Conservation (phyloP, 2,329 filamentous ascomycete species). For the Xylariaceae sp. region DNA sequence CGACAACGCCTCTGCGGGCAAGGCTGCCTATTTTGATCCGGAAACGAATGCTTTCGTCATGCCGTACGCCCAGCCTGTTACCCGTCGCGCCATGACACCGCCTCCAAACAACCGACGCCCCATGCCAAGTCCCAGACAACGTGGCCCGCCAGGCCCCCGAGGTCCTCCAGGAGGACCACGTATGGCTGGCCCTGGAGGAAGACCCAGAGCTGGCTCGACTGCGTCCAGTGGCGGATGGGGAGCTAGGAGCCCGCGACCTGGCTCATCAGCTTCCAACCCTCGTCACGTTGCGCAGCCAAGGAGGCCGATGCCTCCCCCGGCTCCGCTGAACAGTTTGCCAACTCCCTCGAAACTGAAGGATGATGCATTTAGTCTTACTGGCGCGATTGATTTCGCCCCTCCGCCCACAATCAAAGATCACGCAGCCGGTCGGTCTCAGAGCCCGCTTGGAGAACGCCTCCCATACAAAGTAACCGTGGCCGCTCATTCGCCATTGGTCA, state of each 20-base stretch:
- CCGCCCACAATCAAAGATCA: constrained; percentile 62
- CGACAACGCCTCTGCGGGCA: constrained; percentile 62
- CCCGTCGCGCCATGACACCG: constrained; percentile 91
- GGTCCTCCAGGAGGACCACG: constrained; percentile 34
- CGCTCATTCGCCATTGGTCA: constrained; percentile 70
- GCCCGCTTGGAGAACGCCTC: constrained; percentile 56
- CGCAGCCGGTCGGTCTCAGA: constrained; percentile 62
- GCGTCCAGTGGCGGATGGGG: constrained; percentile 36
- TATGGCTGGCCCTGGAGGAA: constrained; percentile 43
- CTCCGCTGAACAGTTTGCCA: constrained; percentile 68
- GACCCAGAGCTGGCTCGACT: constrained; percentile 39
- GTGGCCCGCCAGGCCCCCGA: constrained; percentile 28
- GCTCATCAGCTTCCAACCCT: constrained; percentile 41
- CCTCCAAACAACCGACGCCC: constrained; percentile 52
- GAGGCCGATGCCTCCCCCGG: constrained; percentile 62
- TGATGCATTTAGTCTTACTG: constrained; percentile 64
- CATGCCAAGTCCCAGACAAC: constrained; percentile 31
- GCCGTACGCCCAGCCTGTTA: constrained; percentile 79
- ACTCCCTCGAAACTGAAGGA: constrained; percentile 81
- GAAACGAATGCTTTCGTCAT: constrained; percentile 66
- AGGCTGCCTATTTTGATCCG: constrained; percentile 62
- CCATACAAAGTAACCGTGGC: constrained; percentile 72
- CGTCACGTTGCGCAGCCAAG: constrained; percentile 36
- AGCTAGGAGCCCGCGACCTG: constrained; percentile 31
- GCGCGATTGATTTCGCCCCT: constrained; percentile 80